Evolutionary conservation across 805 yeast species (phyloP).

Genomic region (Candida gorgasii): DNA sequence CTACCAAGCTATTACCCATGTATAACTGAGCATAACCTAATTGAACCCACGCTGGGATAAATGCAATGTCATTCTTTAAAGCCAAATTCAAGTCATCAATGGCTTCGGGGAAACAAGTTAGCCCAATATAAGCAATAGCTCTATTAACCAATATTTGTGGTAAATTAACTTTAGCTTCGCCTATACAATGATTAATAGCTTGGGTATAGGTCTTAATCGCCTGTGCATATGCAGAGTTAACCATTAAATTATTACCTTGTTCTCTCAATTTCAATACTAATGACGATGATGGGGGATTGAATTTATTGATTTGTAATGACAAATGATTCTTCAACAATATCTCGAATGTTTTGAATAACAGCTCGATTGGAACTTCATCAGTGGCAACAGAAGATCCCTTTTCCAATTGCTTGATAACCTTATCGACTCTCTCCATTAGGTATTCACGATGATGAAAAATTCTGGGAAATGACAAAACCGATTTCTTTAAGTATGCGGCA

Average conservation of each 20-base stretch:
- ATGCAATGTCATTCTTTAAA: constrained; percentile 28
- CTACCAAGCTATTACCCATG: constrained; percentile 36
- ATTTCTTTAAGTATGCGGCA: constrained; percentile 12
- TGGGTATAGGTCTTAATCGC: constrained; percentile 40
- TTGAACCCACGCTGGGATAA: constrained; percentile 46
- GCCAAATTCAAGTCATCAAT: constrained; percentile 37
- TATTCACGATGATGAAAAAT: constrained; percentile 11
- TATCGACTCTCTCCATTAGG: constrained; percentile 13
- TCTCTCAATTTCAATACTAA: constrained; percentile 28
- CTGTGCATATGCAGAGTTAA: constrained; percentile 36
- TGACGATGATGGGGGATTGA: neutral
- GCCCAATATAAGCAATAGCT: constrained; percentile 43
- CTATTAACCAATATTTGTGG: constrained; percentile 40
- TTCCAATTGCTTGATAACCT: constrained; percentile 14
- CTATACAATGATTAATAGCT: constrained; percentile 28
- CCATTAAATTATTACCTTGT: constrained; percentile 42
- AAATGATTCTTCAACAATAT: constrained; percentile 11
- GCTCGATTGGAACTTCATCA: constrained; percentile 10
- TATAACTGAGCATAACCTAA: constrained; percentile 44
- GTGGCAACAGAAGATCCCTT: constrained; percentile 1
- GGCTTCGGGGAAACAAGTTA: constrained; percentile 42
- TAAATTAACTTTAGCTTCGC: constrained; percentile 15
- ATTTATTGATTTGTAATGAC: constrained; percentile 6
- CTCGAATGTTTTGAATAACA: constrained; percentile 14
- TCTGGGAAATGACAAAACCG: constrained; percentile 7